Evolutionary conservation across 1,284 basidiomycete species (phyloP), one percentile per base, ranked within the genome.

Genomic region (Cutaneotrichosporon sp.): DNA sequence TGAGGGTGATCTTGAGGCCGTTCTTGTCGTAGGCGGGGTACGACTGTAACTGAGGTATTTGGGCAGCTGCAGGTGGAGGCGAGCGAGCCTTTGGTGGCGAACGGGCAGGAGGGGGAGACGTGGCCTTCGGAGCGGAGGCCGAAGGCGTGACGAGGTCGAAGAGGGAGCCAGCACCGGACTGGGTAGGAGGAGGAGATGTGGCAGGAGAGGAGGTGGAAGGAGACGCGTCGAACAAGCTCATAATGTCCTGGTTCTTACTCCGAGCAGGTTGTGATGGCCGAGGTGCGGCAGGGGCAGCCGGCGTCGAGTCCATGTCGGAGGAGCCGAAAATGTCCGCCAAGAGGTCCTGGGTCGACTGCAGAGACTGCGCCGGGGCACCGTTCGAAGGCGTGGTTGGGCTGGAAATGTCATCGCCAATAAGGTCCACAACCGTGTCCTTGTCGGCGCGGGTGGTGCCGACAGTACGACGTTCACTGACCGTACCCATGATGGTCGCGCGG

Each of bases 1-100:
- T 92, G 53, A 99, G 78, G 1, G 88, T 90, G 59, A 99, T 86
- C 70, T 84, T 86, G 35, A 98, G 79, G 10, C 86, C 87, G 64
- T 97, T 87, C 78, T 88, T 88, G 41, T 93, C 89, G 70, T 97
- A 98, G 3, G 90, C 94, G 0, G 83, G 81, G 73, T 94, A 96
- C 1, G 85, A 78, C 38, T 84, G 80, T 24, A 88, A 73, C 38
- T 80, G 79, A 35, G 83, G 80, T 49, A 53, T 75, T 64, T 45
- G 74, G 49, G 57, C 62, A 11, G 64, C 58, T 16, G 34, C 34
- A 24, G 68, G 66, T 51, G 71, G 62, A 17, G 70, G 57, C 39
- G 74, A 57, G 8, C 47, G 41, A 16, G 49, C 47, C n/a, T 57
- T 46, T 22, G 56, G 53, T n/a, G 59, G 53, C 12, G 61, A 51